These are phyloP conservation scores for Albifimbria verrucaria DNA, from an alignment of 2,329 filamentous ascomycete species.

Conservation along the genomic window DNA sequence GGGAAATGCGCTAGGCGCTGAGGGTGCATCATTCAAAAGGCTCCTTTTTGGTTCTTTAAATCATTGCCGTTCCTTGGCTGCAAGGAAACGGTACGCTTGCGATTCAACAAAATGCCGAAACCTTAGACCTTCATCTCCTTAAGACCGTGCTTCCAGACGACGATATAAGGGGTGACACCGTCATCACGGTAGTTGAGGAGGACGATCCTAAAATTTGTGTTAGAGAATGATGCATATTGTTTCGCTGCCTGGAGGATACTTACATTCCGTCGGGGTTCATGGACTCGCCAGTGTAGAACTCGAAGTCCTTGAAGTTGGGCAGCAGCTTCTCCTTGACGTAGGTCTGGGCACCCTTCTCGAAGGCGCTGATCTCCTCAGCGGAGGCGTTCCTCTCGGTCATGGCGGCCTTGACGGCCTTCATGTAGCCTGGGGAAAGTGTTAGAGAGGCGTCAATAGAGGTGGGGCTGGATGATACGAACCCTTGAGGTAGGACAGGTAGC, in stretches of 20 bases:
- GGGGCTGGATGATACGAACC: slow-evolving; percentile 44
- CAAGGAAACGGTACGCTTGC: background rate
- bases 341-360: slow-evolving; percentile 70
- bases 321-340: slow-evolving; percentile 82
- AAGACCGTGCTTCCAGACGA: slow-evolving; percentile 94
- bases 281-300: slow-evolving; percentile 88
- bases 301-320: slow-evolving; percentile 90
- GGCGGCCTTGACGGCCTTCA: slow-evolving; percentile 79
- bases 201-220: slow-evolving; percentile 58
- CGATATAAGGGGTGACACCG: slow-evolving; percentile 83
- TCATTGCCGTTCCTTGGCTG: background rate
- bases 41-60: background rate
- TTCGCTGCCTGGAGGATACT: slow-evolving; percentile 24
- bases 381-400: slow-evolving; percentile 61
- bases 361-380: slow-evolving; percentile 68
- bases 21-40: background rate
- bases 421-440: slow-evolving; percentile 60
- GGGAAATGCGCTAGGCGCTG: background rate
- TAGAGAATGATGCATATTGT: slow-evolving; percentile 2
- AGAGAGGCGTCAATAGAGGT: slow-evolving; percentile 1
- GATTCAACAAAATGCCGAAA: slow-evolving; percentile 6
- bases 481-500: slow-evolving; percentile 81
- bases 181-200: slow-evolving; percentile 98
- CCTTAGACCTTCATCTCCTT: slow-evolving; percentile 85
- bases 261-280: slow-evolving; percentile 95